Conservation (phyloP, 2,329 filamentous ascomycete species). For the Penicillium glabrum region DNA sequence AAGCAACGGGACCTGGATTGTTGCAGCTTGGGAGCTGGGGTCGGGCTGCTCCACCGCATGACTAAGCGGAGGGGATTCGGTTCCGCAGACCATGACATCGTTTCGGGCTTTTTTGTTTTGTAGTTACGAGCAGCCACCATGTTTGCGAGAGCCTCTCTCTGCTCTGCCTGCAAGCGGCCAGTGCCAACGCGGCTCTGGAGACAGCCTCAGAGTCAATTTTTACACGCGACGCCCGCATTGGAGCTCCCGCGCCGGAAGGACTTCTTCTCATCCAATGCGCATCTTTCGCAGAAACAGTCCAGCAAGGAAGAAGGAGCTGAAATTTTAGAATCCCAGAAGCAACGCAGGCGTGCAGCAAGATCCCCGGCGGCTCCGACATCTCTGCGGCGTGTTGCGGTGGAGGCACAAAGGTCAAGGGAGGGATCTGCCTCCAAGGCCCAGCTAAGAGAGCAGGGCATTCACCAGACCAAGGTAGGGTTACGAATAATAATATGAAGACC, state of each 20-base stretch:
- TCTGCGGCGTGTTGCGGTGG: conserved; percentile 79
- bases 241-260: conserved; percentile 53
- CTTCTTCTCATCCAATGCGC: conserved; percentile 67
- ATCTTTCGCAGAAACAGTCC: conserved; percentile 45
- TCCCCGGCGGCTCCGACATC: conserved; percentile 66
- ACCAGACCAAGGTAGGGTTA: conserved; percentile 37
- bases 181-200: conserved; percentile 22
- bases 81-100: conserved; percentile 17
- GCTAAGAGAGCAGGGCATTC: conserved; percentile 34
- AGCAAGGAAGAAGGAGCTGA: conserved; percentile 15
- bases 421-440: conserved; percentile 51
- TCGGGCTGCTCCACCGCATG: conserved; percentile 16
- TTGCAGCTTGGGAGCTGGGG: conserved; percentile 21
- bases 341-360: conserved; percentile 52
- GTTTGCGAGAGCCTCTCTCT: conserved; percentile 34
- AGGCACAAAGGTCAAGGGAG: conserved; percentile 67
- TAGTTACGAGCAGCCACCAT: conserved; percentile 17
- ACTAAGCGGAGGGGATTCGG: conserved; percentile 19
- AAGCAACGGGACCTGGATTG: conserved; percentile 12
- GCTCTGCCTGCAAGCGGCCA: conserved; percentile 32
- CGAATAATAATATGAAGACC: not conserved
- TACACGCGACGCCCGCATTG: conserved; percentile 36
- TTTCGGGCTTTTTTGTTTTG: not conserved
- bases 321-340: conserved; percentile 29
- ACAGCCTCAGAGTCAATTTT: conserved; percentile 34